These are phyloP conservation scores for Linanthus parryae DNA, from an alignment of 148 eudicot genomes.

Conservation along the genomic window DNA sequence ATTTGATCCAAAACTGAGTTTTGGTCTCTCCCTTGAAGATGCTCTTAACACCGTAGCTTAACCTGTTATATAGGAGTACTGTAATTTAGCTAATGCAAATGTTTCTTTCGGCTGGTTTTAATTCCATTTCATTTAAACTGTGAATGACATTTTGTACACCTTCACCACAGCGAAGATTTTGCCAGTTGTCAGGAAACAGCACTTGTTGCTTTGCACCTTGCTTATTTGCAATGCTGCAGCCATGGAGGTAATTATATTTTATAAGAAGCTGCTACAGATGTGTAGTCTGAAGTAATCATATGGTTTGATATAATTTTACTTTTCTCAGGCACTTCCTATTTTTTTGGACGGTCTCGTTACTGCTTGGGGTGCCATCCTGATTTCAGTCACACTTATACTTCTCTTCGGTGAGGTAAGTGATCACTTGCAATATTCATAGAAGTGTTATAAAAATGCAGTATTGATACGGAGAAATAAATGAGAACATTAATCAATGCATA, in stretches of 20 bases:
- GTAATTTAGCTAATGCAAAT: too few species aligned
- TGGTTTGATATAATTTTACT: constrained; percentile 11
- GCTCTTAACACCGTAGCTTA: too few species aligned
- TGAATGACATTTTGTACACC: constrained; percentile 13
- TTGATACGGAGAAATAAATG: too few species aligned
- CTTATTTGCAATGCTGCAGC: constrained; percentile 98
- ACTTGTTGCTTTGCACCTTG: constrained; percentile 81
- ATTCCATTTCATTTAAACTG: too few species aligned
- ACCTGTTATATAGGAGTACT: too few species aligned
- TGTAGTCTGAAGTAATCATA: neutral
- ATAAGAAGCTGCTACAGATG: neutral
- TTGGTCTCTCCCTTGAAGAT: too few species aligned
- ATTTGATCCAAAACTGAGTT: too few species aligned
- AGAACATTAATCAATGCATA: too few species aligned
- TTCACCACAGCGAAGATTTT: constrained; percentile 65
- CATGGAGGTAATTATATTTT: constrained; percentile 70
- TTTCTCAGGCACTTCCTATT: constrained; percentile 85
- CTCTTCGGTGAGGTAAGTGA: constrained; percentile 76
- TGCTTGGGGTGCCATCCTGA: constrained; percentile 84
- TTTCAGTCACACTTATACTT: constrained; percentile 82
- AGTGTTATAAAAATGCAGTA: too few species aligned
- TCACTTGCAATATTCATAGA: too few species aligned
- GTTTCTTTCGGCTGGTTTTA: too few species aligned
- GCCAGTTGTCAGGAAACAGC: constrained; percentile 89
- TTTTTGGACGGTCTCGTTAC: constrained; percentile 73